Base-by-base conservation (phyloP, 2,329 filamentous ascomycete species). In the Dactylella cylindrospora region DNA sequence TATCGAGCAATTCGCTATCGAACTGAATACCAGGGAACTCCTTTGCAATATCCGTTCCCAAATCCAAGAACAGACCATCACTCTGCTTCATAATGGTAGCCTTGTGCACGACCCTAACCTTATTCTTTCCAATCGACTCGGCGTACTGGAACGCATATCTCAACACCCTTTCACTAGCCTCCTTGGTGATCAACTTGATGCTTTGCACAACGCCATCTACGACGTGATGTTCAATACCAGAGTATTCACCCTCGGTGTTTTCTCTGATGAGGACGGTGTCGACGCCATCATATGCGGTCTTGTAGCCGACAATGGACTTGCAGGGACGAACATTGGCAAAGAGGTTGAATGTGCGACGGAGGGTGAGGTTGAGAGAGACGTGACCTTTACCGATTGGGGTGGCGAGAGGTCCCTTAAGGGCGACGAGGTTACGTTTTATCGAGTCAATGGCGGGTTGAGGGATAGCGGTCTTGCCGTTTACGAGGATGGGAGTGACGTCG, bases 1-100 rank as follows among this genome's bases (percentile, higher is more conserved):
- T 98, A 82, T 98, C 93, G 70, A 98, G 86, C 68, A 98, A 83
- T 82, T 98, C 93, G 70, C 88, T 88, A 73, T 97, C 91, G 74
- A 98, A 97, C 78, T 96, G 88, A 72, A 98, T 88, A 70, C 84
- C 80, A 67, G 93, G 93, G 83, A 88, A 98, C 73, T 97, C 90
- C 83, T 95, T 95, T 75, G 89, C 81, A 68, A 98, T 83, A 65
- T 93, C 82, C 69, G 84, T 79, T 70, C 86, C 93, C 66, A 86
- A 89, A 76, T 82, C 87, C 70, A 98, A 82, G 84, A 98, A 98
- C 65, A 98, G 88, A 78, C 93, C 93, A 75, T 98, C 93, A 73
- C 86, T 91, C 88, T 96, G 95, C 84, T 98, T 98, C 93, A 98
- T 98, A 79, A 98, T 98, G 73, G 93, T 97, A 75, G 93, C 93